Evolutionary conservation across 2,329 filamentous ascomycete species (phyloP), one percentile per base, ranked within the genome.

Genomic region (Arthrobotrys megalospora): DNA sequence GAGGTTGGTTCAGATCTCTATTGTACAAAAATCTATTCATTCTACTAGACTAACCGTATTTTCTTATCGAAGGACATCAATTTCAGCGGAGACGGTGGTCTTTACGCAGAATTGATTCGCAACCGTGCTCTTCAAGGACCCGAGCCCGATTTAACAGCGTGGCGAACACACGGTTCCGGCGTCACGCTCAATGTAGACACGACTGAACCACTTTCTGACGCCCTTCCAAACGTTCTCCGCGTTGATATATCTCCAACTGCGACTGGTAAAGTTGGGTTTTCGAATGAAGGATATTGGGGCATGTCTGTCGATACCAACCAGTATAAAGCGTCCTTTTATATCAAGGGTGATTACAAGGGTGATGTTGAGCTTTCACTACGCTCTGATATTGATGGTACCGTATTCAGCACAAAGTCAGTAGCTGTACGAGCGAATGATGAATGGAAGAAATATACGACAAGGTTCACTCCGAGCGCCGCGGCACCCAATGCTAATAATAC

Each of bases 101-200:
- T 93, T 79, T 93, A 93, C 82, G 91, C 89, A 60, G 91, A 93
- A 82, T 83, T 93, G 70, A 88, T 93, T 71, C 88, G 87, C 64
- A 93, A 93, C 83, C 88, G 90, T 60, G 91, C 90, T 10, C 92
- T 93, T 81, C 91, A 93, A 83, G 86, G 85, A 34, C 50, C 64
- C 11, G 83, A 84, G 19, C 80, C 81, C 14, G 86, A 83, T 45
- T 85, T 85, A 3, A 84, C 89, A 1, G 83, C 84, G n/a, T 85
- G 83, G 14, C 89, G 87, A 50, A 86, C 83, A 82, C 14, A 79
- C 86, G 0, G 79, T 88, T 60, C 85, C 63, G 84, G 83, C 32
- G 85, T 86, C 8, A 81, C 81, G 11, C 83, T 89, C 32, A 84
- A 86, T 41, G 83, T 90, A 41, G 85, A 88, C 80, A 84, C 86